phyloP scores from a whole-genome alignment of 768 basidiomycete genomes.

The Hemileccinum impolitum region DNA sequence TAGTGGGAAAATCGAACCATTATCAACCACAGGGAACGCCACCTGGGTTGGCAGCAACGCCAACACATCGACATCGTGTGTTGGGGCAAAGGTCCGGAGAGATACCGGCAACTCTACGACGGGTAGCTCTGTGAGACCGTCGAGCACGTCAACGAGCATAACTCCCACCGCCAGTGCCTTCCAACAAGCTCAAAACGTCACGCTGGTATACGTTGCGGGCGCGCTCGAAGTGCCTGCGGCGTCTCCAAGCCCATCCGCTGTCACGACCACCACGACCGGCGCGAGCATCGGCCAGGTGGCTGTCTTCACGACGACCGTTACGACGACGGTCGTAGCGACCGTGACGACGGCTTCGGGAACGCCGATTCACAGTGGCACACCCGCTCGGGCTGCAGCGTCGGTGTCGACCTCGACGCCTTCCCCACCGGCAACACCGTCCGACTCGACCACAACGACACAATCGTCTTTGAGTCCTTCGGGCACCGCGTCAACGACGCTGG shows the following conservation, averaged over 20 bases:
- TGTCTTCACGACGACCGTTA: slow-evolving; percentile 26
- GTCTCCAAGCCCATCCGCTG: not conserved
- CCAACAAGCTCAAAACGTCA: slow-evolving; percentile 37
- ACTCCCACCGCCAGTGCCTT: slow-evolving; percentile 7
- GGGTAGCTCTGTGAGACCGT: slow-evolving; percentile 7
- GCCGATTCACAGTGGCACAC: slow-evolving; percentile 2
- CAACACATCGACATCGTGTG: not conserved
- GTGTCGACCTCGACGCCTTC: slow-evolving; percentile 1
- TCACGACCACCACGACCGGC: not conserved
- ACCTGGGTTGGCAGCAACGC: slow-evolving; percentile 18
- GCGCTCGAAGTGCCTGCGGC: slow-evolving; percentile 28
- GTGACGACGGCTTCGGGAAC: slow-evolving; percentile 8
- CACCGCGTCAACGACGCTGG: not conserved
- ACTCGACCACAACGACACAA: not conserved
- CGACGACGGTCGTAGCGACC: slow-evolving; percentile 18
- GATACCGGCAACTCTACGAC: slow-evolving; percentile 6
- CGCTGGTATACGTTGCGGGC: slow-evolving; percentile 49
- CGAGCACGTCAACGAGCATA: slow-evolving; percentile 17
- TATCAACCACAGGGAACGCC: slow-evolving; percentile 37
- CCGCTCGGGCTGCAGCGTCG: slow-evolving; percentile 17
- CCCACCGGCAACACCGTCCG: not conserved
- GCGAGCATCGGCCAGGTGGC: not conserved
- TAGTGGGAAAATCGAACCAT: slow-evolving; percentile 51
- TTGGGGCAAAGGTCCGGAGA: slow-evolving; percentile 15
- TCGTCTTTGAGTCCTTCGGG: slow-evolving; percentile 4